Evolutionary conservation across 2,329 filamentous ascomycete species (phyloP), one percentile per base, ranked within the genome.

Genomic region (Purpureocillium lavendulum): DNA sequence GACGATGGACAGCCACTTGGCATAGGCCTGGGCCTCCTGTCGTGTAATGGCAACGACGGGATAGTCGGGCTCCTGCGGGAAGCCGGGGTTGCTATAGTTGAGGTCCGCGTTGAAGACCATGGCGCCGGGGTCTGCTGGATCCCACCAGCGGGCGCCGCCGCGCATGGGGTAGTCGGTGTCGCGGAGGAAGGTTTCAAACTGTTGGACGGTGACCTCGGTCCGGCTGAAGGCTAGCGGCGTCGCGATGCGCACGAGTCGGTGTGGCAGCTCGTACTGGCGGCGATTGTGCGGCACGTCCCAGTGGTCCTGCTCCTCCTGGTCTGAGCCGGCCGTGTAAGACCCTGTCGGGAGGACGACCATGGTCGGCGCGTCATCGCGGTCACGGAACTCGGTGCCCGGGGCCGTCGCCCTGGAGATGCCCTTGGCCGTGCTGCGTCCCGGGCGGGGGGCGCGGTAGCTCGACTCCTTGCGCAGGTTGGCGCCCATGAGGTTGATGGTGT

Each of bases 321-420:
- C 17, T 4, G 44, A 34, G 9, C 44, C 44, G 7, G 44, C 39
- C 2, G 29, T 38, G 40, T 34, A 46, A 4, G 36, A 39, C 2
- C 44, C 44, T 0, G 44, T 40, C 2, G 44, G 44, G 14, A 46
- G 40, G 30, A 46, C 38, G 8, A 46, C 36, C 44, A 46, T 46
- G 32, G 26, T 14, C 6, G 44, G 44, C 16, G 13, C 29, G 4
- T 26, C 8, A 2, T 35, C 28, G 7, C 7, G 17, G 28, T 45
- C 43, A 4, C 28, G 35, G 33, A 45, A 45, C 26, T 35, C 35
- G 15, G 43, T 45, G 4, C 43, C 43, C 4, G 38, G 37, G 11
- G 3, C n/a, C 14, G 32, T 37, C 28, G 29, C 4, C 7, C 21
- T 35, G 16, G 28, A 14, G 10, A 41, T 35, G 21, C 21, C 30